Conservation (phyloP, 1,284 basidiomycete genomes). For the Irpex rosettiformis region DNA sequence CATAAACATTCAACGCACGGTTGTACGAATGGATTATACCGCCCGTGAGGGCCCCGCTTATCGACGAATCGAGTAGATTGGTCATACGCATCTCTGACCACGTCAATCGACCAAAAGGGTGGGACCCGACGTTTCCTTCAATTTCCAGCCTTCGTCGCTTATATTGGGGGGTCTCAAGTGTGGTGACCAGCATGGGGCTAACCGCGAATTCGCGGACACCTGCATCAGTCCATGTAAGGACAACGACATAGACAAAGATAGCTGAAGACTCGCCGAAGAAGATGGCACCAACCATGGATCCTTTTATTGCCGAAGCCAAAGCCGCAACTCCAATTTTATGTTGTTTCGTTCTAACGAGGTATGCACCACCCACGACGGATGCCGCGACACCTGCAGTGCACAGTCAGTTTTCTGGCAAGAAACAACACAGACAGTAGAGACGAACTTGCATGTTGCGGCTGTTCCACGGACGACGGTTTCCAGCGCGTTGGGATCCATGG, state of each 20-base stretch:
- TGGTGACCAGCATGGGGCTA: slow-evolving; percentile 47
- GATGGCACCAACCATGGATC: slow-evolving; percentile 58
- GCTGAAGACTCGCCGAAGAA: slow-evolving; percentile 61
- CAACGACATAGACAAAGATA: not conserved
- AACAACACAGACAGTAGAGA: slow-evolving; percentile 32
- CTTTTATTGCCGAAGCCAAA: slow-evolving; percentile 57
- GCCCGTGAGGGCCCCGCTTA: slow-evolving; percentile 64
- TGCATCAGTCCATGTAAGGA: slow-evolving; percentile 24
- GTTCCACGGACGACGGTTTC: slow-evolving; percentile 52
- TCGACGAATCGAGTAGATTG: slow-evolving; percentile 55
- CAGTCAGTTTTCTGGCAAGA: slow-evolving; percentile 24
- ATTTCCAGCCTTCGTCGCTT: slow-evolving; percentile 35
- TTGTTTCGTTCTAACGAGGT: slow-evolving; percentile 41
- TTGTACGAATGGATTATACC: slow-evolving; percentile 45
- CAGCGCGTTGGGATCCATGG: slow-evolving; percentile 39
- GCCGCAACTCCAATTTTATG: slow-evolving; percentile 40
- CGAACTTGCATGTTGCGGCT: slow-evolving; percentile 71
- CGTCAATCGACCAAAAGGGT: slow-evolving; percentile 20
- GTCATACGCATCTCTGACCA: slow-evolving; percentile 53
- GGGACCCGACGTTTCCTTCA: slow-evolving; percentile 18
- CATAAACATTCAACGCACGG: slow-evolving; percentile 39
- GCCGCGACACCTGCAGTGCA: slow-evolving; percentile 42
- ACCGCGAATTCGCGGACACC: slow-evolving; percentile 66
- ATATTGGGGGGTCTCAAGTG: slow-evolving; percentile 30
- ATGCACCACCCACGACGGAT: slow-evolving; percentile 50